Percentiles rank a stretch among this genome's conserved stretches.
Evolutionary conservation across 169 alveolate species (phyloP).

Genomic region (Babesia ovata): DNA sequence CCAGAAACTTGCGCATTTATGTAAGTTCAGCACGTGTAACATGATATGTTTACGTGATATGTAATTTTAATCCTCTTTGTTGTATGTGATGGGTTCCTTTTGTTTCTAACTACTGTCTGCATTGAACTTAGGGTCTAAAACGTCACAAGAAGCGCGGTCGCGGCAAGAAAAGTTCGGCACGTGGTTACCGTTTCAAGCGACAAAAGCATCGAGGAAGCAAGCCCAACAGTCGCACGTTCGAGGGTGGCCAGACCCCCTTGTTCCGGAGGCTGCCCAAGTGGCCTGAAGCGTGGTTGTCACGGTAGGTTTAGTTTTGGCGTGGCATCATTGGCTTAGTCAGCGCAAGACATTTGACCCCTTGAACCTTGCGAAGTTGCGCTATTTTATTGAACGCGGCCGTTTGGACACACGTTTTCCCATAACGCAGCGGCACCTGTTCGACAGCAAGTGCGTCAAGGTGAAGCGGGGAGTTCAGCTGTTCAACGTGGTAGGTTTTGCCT

Average conservation of each 20-base stretch:
- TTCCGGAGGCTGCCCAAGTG: conserved; percentile 80
- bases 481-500: conserved; percentile 72
- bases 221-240: conserved; percentile 80
- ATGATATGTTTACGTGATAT: background rate
- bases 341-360: conserved; percentile 76
- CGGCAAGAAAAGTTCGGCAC: conserved; percentile 81
- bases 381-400: conserved; percentile 84
- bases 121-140: conserved; percentile 63
- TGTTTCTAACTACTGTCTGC: background rate
- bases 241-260: conserved; percentile 83
- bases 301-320: conserved; percentile 5
- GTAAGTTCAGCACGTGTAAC: conserved; percentile 25
- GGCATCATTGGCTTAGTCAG: conserved; percentile 51
- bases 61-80: background rate
- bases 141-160: conserved; percentile 80
- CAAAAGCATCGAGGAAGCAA: conserved; percentile 73
- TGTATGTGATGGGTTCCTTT: background rate
- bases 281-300: conserved; percentile 82
- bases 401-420: conserved; percentile 84
- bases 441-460: conserved; percentile 81
- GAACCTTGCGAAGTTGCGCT: conserved; percentile 79
- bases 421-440: conserved; percentile 87
- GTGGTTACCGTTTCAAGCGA: conserved; percentile 77
- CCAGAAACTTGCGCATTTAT: conserved; percentile 75
- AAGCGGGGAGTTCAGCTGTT: conserved; percentile 83